These are phyloP conservation scores for Cutaneotrichosporon daszewskae DNA, from an alignment of 1,284 basidiomycete species.

Conservation along the genomic window DNA sequence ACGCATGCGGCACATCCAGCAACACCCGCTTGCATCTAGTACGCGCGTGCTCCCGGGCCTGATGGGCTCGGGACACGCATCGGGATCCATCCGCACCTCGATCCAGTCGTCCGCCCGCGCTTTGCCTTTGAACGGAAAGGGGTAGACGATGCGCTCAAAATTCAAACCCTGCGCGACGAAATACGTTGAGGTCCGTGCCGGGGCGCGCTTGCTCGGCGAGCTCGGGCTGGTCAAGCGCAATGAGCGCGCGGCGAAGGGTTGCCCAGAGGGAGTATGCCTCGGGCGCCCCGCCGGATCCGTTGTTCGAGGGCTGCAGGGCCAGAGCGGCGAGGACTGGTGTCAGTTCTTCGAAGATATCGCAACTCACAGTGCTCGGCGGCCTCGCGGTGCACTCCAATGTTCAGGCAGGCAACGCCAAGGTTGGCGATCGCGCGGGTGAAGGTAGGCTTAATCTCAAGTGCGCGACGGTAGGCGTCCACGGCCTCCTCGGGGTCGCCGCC, in stretches of 20 bases:
- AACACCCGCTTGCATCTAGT: no score
- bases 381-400: constrained; percentile 92
- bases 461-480: constrained; percentile 87
- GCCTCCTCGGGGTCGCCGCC: constrained; percentile 93
- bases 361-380: constrained; percentile 78
- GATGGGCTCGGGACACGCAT: no score
- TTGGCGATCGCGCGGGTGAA: constrained; percentile 98
- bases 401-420: constrained; percentile 91
- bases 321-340: constrained; percentile 70
- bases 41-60: no score
- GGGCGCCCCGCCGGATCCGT: constrained; percentile 24
- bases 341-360: not conserved
- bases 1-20: no score
- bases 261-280: constrained; percentile 72
- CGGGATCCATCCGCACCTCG: no score
- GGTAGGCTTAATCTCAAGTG: constrained; percentile 85
- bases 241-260: constrained; percentile 78
- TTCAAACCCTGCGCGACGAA: constrained; percentile 75
- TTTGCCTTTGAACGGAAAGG: no score
- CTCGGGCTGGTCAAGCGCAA: constrained; percentile 59
- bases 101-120: no score
- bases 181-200: constrained; percentile 58
- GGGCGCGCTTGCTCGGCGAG: constrained; percentile 52
- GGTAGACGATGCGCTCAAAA: no score
- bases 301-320: constrained; percentile 63